Evolutionary conservation across 441 rosid species (phyloP), one percentile per base, ranked within the genome.

Genomic region (Bocquillonia castaneifolia): DNA sequence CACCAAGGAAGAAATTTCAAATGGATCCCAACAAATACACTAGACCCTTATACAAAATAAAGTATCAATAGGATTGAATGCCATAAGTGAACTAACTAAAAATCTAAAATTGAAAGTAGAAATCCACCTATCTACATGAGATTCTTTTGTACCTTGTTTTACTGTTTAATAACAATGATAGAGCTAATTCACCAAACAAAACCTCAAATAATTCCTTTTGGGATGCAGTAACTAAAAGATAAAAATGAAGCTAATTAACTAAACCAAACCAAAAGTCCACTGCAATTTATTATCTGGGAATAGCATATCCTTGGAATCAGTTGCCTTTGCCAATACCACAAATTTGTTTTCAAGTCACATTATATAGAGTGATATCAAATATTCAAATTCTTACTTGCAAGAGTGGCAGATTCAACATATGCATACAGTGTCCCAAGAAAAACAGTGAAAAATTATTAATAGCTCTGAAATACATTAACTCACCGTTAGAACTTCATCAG

Each of bases 401-500:
- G 52, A 59, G 10, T 23, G 22, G 31, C 18, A 68, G 56, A 63
- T 54, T 37, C 26, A 60, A 50, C 47, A 26, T 44, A 70, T 29
- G 63, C 34, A 61, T 31, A 12, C 26, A 39, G 25, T 37, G 23
- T 26, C 22, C 60, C 42, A 62, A 57, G 34, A 39, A 52, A 60
- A 59, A 57, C 23, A 59, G 34, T 32, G 47, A 25, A 48, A 20
- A 31, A 40, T 56, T 18, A 20, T 36, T 17, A 67, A 48, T 56
- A 51, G 56, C 63, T 55, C 42, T 59, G 53, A 63, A 58, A 68
- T 31, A 45, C 37, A 44, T 50, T 28, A 68, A 74, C 84, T 20
- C 65, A 87, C 92, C 44, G 88, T 81, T 55, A 87, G 72, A 73
- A 77, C 86, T 83, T 87, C 92, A 60, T 81, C 90, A 36, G 88